These are phyloP conservation scores for Talaromyces sp. DNA, from an alignment of 2,329 filamentous ascomycete species.

Conservation along the genomic window DNA sequence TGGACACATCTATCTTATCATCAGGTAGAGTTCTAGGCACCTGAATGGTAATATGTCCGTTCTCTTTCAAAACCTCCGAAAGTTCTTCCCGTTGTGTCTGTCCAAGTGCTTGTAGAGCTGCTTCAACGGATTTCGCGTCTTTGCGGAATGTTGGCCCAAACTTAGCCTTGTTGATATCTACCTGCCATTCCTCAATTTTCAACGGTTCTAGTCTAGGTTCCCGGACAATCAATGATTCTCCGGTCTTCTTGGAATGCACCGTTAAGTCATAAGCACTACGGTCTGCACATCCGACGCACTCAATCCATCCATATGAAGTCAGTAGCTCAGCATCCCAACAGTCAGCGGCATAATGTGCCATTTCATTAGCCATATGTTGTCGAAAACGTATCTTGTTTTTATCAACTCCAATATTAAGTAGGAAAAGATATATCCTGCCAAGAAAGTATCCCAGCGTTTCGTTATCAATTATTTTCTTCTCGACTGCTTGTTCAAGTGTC, in stretches of 20 bases:
- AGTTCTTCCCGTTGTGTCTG: conserved; percentile 79
- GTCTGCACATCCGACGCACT: conserved; percentile 86
- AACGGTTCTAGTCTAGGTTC: conserved; percentile 74
- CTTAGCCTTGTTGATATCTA: conserved; percentile 89
- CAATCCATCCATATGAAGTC: conserved; percentile 82
- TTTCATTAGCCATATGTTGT: conserved; percentile 77
- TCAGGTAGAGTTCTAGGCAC: conserved; percentile 62
- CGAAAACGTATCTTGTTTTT: conserved; percentile 85
- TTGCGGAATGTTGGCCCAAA: conserved; percentile 95
- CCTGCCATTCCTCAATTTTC: conserved; percentile 77
- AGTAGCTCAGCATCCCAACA: conserved; percentile 86
- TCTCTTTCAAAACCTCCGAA: conserved; percentile 64
- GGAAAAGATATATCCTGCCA: conserved; percentile 85
- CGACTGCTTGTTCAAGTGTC: conserved; percentile 80
- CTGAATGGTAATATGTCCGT: conserved; percentile 71
- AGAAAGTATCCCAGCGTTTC: conserved; percentile 98
- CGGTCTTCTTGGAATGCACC: conserved; percentile 79
- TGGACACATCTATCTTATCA: conserved; percentile 71
- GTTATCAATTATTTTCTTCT: conserved; percentile 80
- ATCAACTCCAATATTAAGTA: conserved; percentile 83
- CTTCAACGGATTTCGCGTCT: conserved; percentile 79
- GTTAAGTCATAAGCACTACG: conserved; percentile 79
- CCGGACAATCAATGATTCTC: conserved; percentile 69
- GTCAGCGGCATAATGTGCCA: conserved; percentile 80
- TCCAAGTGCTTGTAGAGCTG: conserved; percentile 68